Conservation (phyloP, 352 stramenopile species). For the Pythium periplocum region DNA sequence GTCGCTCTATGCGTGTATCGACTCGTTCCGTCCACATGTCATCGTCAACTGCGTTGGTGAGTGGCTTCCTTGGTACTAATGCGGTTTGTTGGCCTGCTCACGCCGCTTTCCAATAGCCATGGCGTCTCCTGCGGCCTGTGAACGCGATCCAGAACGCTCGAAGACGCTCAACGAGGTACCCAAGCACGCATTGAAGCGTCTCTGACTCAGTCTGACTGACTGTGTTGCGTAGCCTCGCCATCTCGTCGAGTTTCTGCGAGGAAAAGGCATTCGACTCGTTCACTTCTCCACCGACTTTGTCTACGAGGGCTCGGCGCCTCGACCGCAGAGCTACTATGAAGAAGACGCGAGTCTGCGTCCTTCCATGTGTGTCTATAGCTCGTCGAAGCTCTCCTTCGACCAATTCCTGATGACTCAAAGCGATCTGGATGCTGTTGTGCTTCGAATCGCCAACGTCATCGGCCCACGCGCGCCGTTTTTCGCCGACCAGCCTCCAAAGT, state of each 20-base stretch:
- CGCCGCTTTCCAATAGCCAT: conserved; percentile 24
- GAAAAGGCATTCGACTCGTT: conserved; percentile 26
- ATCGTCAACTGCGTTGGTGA: conserved; percentile 58
- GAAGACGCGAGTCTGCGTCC: conserved; percentile 13
- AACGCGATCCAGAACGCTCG: conserved; percentile 37
- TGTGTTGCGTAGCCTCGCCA: conserved; percentile 20
- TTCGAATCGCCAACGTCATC: conserved; percentile 65
- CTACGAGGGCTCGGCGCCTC: conserved; percentile 30
- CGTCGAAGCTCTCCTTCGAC: conserved; percentile 51
- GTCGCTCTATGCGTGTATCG: conserved; percentile 27
- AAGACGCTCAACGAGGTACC: conserved; percentile 41
- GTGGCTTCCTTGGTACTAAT: no score
- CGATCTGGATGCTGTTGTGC: conserved; percentile 14
- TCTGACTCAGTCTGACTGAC: no score
- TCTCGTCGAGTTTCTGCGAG: conserved; percentile 28
- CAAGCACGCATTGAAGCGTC: no score
- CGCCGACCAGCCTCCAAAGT: conserved; percentile 34
- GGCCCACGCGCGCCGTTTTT: conserved; percentile 37
- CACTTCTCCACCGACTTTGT: conserved; percentile 77
- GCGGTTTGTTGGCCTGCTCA: not conserved
- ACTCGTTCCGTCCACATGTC: conserved; percentile 31
- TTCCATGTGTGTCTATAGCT: conserved; percentile 27
- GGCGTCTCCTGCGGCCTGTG: conserved; percentile 47
- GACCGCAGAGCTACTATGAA: conserved; percentile 31
- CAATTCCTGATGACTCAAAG: conserved; percentile 18